Base-by-base conservation (phyloP, 2,329 filamentous ascomycete genomes). In the Chrysoporthe cubensis region DNA sequence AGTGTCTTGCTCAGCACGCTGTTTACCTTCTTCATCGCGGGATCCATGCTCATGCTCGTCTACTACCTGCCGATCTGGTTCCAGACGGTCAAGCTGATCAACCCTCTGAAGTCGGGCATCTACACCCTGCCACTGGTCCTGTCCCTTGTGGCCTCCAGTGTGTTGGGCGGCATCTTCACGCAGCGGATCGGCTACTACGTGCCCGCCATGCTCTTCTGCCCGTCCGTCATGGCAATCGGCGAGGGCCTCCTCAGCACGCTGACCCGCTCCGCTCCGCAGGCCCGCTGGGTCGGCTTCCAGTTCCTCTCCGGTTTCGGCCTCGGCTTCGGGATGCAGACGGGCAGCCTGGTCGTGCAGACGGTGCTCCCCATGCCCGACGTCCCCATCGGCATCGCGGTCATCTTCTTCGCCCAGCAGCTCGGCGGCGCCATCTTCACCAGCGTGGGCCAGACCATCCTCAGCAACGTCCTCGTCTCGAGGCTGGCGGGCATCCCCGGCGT, bases 231-330 rank as follows among this genome's bases (percentile, higher is more conserved):
- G 79, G 78, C 84, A 7, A 71, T 86, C 9, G 87, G 86, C 32
- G 78, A 84, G 62, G 88, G 88, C 2, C 80, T 90, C 14, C 78
- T 90, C 72, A 87, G 82, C 65, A 90, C 86, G 0, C 82, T 89
- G 43, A 77, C 75, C 18, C 81, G 83, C 1, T 71, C 75, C 62
- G 84, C 84, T 16, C 76, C 78, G 2, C 80, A 82, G 1, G 75
- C 79, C 1, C 81, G 85, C 68, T 90, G 88, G 88, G 87, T 89
- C 66, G 85, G 80, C 14, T 90, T 81, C 72, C 86, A 90, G 72
- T 85, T 87, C 66, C 74, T 90, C 26, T 79, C 84, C 7, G 88
- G 88, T 21, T 83, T 87, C 61, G 88, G 88, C 0, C 74, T 89
- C 4, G 88, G 88, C 2, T 78, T 86, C 34, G 84, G 85, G 6